Conservation (phyloP, 139 green algal genomes). For the Nannochloris sp. region DNA sequence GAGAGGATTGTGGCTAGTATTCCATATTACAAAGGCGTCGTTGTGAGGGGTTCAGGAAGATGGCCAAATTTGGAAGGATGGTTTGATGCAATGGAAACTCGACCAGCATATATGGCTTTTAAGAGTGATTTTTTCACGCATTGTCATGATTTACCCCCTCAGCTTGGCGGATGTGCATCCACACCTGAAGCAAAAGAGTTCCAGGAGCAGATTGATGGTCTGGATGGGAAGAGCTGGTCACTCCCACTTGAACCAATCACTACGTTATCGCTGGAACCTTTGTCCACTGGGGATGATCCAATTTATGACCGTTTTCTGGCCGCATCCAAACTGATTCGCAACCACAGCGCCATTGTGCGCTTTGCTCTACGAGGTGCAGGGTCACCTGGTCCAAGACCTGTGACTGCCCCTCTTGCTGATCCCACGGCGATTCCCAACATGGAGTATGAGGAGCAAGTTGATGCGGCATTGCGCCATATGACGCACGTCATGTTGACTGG, state of each 20-base stretch:
- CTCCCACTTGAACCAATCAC: conserved; percentile 67
- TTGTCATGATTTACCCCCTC: conserved; percentile 85
- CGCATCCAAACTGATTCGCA: conserved; percentile 53
- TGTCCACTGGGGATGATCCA: conserved; percentile 49
- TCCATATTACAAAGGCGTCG: conserved; percentile 89
- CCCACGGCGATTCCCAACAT: conserved; percentile 51
- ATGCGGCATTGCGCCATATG: conserved; percentile 69
- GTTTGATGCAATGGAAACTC: conserved; percentile 89
- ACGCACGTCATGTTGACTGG: conserved; percentile 68
- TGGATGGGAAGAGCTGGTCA: conserved; percentile 55
- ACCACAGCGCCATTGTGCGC: conserved; percentile 58
- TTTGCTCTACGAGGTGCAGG: conserved; percentile 73
- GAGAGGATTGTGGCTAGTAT: conserved; percentile 77
- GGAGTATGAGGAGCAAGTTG: conserved; percentile 28
- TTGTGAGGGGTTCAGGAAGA: conserved; percentile 40
- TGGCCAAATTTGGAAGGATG: conserved; percentile 53
- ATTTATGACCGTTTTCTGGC: conserved; percentile 47
- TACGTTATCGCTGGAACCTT: conserved; percentile 47
- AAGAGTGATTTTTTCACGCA: conserved; percentile 88
- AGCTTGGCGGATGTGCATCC: conserved; percentile 73
- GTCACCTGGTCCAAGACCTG: conserved; percentile 48
- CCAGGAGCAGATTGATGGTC: conserved; percentile 63
- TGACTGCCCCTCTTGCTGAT: conserved; percentile 68
- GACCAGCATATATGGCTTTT: conserved; percentile 68
- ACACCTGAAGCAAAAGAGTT: conserved; percentile 35